These are phyloP conservation scores for Phalaenopsis hybrid DNA, from an alignment of 116 monocot species.

Conservation along the genomic window DNA sequence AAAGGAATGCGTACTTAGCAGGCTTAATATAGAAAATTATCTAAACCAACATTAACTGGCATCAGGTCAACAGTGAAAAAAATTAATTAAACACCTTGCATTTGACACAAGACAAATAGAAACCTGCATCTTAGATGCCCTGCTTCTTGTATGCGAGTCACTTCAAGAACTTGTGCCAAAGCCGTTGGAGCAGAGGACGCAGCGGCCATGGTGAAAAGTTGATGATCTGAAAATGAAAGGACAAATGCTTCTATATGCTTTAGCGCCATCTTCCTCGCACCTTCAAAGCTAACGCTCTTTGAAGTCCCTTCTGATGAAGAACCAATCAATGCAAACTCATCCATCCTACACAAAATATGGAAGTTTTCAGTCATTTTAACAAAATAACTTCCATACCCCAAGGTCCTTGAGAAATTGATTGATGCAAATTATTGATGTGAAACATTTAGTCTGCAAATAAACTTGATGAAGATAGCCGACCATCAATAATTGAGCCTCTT, in stretches of 20 bases:
- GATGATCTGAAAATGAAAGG: conserved; percentile 64
- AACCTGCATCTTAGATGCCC: conserved; percentile 99
- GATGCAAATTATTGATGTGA: too few species aligned
- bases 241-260: conserved; percentile 86
- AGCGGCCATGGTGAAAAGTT: conserved; percentile 46
- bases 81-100: too few species aligned
- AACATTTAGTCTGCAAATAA: too few species aligned
- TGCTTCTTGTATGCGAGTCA: conserved; percentile 83
- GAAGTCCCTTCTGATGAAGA: conserved; percentile 61
- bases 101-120: neutral
- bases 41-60: too few species aligned
- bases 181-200: conserved; percentile 62
- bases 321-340: conserved; percentile 62
- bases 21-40: too few species aligned
- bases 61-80: too few species aligned
- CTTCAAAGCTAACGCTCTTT: conserved; percentile 69
- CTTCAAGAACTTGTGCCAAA: conserved; percentile 56
- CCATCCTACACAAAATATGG: conserved; percentile 53
- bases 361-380: too few species aligned
- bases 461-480: too few species aligned
- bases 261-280: conserved; percentile 74
- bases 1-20: neutral
- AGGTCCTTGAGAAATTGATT: too few species aligned
- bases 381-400: too few species aligned
- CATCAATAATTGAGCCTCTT: too few species aligned